These are phyloP conservation scores for Naganishia kalamii DNA, from an alignment of 768 basidiomycete genomes.

Conservation along the genomic window DNA sequence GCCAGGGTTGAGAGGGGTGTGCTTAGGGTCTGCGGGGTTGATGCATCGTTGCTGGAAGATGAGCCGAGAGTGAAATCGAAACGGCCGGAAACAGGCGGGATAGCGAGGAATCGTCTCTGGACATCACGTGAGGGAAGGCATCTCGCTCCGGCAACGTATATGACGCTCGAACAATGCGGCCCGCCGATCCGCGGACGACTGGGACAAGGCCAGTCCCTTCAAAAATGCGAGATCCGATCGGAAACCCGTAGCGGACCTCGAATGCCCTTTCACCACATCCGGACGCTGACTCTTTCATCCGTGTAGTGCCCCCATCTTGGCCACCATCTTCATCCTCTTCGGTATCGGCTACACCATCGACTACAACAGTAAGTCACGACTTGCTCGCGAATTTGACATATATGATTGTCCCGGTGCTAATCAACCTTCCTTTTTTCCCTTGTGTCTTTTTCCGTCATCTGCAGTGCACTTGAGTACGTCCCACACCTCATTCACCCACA, in stretches of 20 bases:
- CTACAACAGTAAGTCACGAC: conserved; percentile 44
- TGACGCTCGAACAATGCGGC: too few relatives aligned
- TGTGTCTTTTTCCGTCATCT: not conserved
- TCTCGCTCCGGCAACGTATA: too few relatives aligned
- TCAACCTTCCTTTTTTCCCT: not conserved
- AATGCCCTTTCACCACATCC: not conserved
- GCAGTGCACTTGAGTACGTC: conserved; percentile 30
- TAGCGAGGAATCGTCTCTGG: too few relatives aligned
- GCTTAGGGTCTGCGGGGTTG: not conserved
- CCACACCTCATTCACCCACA: not conserved
- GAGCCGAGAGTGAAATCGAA: too few relatives aligned
- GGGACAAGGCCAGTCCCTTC: too few relatives aligned
- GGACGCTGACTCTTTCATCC: not conserved
- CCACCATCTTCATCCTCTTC: conserved; percentile 43
- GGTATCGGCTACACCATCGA: conserved; percentile 47
- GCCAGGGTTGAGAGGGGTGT: not conserved
- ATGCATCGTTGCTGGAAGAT: too few relatives aligned
- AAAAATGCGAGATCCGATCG: too few relatives aligned
- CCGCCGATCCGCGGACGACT: too few relatives aligned
- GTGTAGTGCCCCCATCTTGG: conserved; percentile 37
- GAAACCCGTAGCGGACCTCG: too few relatives aligned
- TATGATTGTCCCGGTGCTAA: not conserved
- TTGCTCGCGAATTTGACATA: not conserved
- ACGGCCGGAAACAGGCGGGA: too few relatives aligned
- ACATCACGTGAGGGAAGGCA: too few relatives aligned